Percentiles rank a stretch among this genome's conserved stretches.
Evolutionary conservation across 1,284 basidiomycete genomes (phyloP).

Genomic region (Trametes pubescens): DNA sequence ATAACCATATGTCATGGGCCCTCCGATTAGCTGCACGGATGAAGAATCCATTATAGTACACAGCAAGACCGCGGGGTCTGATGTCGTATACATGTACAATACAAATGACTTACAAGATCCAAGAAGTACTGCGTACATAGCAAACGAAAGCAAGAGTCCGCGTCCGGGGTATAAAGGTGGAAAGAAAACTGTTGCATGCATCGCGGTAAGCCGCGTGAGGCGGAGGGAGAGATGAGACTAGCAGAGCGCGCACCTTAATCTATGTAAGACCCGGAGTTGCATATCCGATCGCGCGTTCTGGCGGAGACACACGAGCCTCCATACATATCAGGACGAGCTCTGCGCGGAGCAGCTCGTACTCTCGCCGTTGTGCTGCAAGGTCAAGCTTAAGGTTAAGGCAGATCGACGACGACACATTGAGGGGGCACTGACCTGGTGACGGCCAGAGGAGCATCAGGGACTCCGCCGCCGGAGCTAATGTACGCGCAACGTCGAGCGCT

Average conservation of each 20-base stretch:
- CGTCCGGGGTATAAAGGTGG: not conserved
- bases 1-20: no score
- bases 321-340: not conserved
- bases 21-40: not conserved
- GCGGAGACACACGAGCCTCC: not conserved
- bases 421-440: constrained; percentile 55
- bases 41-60: not conserved
- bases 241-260: not conserved
- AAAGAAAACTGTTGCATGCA: not conserved
- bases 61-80: not conserved
- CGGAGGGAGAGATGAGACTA: not conserved
- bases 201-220: not conserved
- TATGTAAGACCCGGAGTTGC: not conserved
- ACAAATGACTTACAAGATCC: not conserved
- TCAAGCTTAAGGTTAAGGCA: not conserved
- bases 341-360: not conserved
- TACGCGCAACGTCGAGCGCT: constrained; percentile 69
- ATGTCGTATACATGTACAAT: not conserved
- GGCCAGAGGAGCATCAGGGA: constrained; percentile 73
- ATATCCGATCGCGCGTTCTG: not conserved
- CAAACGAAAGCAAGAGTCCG: not conserved
- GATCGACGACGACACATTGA: no score
- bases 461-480: constrained; percentile 65
- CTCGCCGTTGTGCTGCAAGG: not conserved
- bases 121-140: not conserved